Evolutionary conservation across 2,329 filamentous ascomycete species (phyloP).

Genomic region (Teratosphaeria nubilosa): DNA sequence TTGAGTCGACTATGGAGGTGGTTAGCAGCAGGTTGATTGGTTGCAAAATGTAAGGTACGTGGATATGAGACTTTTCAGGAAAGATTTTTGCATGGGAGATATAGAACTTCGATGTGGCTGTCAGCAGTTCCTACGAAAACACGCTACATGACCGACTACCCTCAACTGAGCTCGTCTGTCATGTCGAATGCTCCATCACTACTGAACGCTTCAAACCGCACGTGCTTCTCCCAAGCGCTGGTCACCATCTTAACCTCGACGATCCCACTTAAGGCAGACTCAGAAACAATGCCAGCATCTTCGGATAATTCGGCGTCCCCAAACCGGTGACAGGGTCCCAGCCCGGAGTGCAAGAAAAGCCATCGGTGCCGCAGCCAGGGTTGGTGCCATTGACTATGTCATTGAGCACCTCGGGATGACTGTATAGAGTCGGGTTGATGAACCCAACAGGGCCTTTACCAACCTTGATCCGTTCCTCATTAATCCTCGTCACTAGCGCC

Average conservation of each 20-base stretch:
- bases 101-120: background rate
- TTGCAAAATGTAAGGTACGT: background rate
- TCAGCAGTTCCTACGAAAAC: too few species aligned
- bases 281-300: slow-evolving; percentile 15
- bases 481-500: slow-evolving; percentile 19
- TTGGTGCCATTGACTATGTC: slow-evolving; percentile 20
- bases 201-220: background rate
- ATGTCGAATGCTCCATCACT: background rate
- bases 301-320: slow-evolving; percentile 18
- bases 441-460: slow-evolving; percentile 22
- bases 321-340: slow-evolving; percentile 7
- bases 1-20: background rate
- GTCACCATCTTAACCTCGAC: background rate
- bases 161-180: background rate
- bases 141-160: too few species aligned
- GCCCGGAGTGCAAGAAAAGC: slow-evolving; percentile 15
- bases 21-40: background rate
- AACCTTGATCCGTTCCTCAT: slow-evolving; percentile 14
- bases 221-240: too few species aligned
- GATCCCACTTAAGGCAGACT: slow-evolving; percentile 4
- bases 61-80: background rate
- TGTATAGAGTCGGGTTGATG: slow-evolving; percentile 22
- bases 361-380: slow-evolving; percentile 23
- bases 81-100: too few species aligned
- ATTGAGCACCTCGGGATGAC: slow-evolving; percentile 15